Evolutionary conservation across 768 basidiomycete species (phyloP), one percentile per base, ranked within the genome.

Genomic region (Leccinum rimulosum): DNA sequence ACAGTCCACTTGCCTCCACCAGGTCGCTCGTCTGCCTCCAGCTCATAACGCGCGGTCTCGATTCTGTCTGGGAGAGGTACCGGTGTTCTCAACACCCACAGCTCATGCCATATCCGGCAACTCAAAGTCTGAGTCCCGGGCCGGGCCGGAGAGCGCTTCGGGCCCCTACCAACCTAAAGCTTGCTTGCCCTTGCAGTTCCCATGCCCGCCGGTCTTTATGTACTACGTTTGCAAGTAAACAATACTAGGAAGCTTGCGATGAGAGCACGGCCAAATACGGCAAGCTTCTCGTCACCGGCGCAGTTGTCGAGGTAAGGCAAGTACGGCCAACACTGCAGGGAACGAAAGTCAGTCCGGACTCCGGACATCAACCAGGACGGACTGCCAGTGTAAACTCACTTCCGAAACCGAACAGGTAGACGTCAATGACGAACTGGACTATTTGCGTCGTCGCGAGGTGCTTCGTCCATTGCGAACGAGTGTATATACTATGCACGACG

Each of bases 361-460:
- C 22, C 22, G 7, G 14, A 11, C n/a, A n/a, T 47, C 19, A 6
- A 8, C 7, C 36, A 7, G 6, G 36, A 33, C 22, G 22, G 31
- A 15, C 14, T 36, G 35, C 22, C 22, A 22, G 22, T 22, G 22
- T 1, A 1, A 10, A 72, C 70, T 65, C 54, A 70, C 69, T 0
- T 30, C 68, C 58, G 25, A 70, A 72, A 54, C 53, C 19, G 27
- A 68, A 66, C 54, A 68, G 1, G 17, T 54, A 9, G 9, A 72
- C 43, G 45, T 62, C 70, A 2, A 70, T 55, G 36, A 70, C 10
- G 40, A 70, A 72, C 48, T 70, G 70, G 35, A 54, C 1, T 15
- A 70, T 72, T n/a, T 72, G 70, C 52, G 70, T 52, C 12, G 60
- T 54, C 36, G 69, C 70, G 14, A 70, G 60, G 30, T 70, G 36